Conservation (phyloP, 2,329 filamentous ascomycete species). For the Aspergillus vadensis region DNA sequence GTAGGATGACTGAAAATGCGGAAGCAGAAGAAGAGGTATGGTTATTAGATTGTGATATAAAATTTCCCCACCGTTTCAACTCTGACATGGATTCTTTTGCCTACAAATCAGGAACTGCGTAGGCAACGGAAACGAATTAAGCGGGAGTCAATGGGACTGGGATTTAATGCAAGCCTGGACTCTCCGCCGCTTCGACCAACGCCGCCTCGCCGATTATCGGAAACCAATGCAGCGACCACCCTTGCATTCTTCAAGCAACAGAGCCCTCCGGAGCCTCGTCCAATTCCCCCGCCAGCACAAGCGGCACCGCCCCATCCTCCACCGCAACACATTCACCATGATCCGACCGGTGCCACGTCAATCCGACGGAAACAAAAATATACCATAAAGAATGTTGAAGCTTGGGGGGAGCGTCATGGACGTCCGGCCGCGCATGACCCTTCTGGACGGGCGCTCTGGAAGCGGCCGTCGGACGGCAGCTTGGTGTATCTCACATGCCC, state of each 20-base stretch:
- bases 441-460: conserved; percentile 43
- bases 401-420: conserved; percentile 45
- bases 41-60: conserved; percentile 3
- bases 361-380: conserved; percentile 46
- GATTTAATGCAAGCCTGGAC: conserved; percentile 36
- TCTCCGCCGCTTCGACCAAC: conserved; percentile 42
- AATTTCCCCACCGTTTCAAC: neutral
- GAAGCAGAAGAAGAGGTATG: conserved; percentile 46
- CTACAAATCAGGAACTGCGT: conserved; percentile 37
- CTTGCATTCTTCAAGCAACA: conserved; percentile 47
- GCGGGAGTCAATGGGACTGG: conserved; percentile 44
- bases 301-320: conserved; percentile 26
- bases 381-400: conserved; percentile 46
- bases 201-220: conserved; percentile 42
- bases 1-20: conserved; percentile 42
- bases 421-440: conserved; percentile 44
- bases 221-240: conserved; percentile 45
- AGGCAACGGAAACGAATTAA: conserved; percentile 43
- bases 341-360: conserved; percentile 29
- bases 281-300: conserved; percentile 29
- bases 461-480: conserved; percentile 42
- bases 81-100: conserved; percentile 9
- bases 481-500: conserved; percentile 45
- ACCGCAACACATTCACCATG: conserved; percentile 30
- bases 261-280: conserved; percentile 42